phyloP scores from a whole-genome alignment of 306 rosid genomes.

The Cucurbita argyrosperma region DNA sequence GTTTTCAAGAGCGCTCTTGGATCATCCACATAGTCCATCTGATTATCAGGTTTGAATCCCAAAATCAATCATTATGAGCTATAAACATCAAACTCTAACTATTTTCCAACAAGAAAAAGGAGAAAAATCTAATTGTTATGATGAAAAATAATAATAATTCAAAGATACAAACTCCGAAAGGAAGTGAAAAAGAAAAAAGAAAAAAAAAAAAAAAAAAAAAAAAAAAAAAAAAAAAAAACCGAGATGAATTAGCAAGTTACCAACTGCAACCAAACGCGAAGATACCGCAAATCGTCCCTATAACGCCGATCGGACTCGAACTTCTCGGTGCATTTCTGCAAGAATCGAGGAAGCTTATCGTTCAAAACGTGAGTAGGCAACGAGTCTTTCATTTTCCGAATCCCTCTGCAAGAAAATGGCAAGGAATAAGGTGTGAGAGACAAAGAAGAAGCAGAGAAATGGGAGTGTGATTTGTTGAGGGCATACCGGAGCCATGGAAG shows the following conservation, averaged over 20 bases:
- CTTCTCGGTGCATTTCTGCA: conserved; percentile 52
- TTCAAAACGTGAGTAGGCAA: conserved; percentile 42
- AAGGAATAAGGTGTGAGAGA: conserved; percentile 2
- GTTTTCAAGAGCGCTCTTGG: conserved; percentile 41
- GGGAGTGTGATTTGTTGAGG: neutral
- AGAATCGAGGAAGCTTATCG: conserved; percentile 56
- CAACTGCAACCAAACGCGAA: conserved; percentile 91
- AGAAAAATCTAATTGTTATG: neutral
- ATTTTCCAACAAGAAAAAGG: neutral
- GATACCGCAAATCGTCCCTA: conserved; percentile 64
- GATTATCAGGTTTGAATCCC: conserved; percentile 9
- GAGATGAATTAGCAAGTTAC: conserved; percentile 20
- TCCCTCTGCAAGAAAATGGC: conserved; percentile 39
- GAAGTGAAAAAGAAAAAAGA: neutral
- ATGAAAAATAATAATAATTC: too few species aligned
- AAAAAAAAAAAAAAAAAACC: neutral
- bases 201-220: too few species aligned
- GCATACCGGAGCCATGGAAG: conserved; percentile 89
- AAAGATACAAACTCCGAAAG: neutral
- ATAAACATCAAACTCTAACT: neutral
- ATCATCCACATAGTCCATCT: conserved; percentile 87
- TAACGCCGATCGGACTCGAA: conserved; percentile 76
- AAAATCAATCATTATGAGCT: neutral
- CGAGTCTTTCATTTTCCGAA: conserved; percentile 54
- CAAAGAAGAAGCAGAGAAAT: neutral